A percentile compares a stretch with the other conserved stretches of the same genome.
These are phyloP conservation scores for Termitomyces sp. DNA, from an alignment of 768 basidiomycete species.

Conservation along the genomic window DNA sequence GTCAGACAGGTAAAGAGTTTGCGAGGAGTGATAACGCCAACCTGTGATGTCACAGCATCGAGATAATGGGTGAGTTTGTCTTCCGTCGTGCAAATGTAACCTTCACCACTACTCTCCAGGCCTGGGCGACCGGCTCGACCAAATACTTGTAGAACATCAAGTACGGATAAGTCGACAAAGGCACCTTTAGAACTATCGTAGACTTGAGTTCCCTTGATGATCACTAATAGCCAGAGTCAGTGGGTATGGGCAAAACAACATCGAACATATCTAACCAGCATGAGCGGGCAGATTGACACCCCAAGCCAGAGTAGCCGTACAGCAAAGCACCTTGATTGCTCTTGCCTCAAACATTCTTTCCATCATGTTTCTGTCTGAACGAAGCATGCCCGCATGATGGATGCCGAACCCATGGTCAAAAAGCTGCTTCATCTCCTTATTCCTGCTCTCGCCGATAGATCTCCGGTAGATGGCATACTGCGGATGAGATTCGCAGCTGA, in stretches of 20 bases:
- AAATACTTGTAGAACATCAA: conserved; percentile 97
- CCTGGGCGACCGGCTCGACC: conserved; percentile 92
- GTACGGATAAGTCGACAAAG: conserved; percentile 88
- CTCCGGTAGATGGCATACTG: conserved; percentile 73
- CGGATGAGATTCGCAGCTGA: conserved; percentile 80
- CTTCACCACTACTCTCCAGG: conserved; percentile 89
- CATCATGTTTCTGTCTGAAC: conserved; percentile 92
- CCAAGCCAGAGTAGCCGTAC: conserved; percentile 98
- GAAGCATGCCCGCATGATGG: conserved; percentile 97
- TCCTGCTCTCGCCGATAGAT: conserved; percentile 76
- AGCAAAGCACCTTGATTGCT: conserved; percentile 96
- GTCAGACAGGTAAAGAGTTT: neutral
- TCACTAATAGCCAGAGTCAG: conserved; percentile 42
- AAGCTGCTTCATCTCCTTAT: conserved; percentile 95
- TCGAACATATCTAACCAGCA: conserved; percentile 58
- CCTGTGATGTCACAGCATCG: conserved; percentile 84
- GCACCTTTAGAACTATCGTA: conserved; percentile 89
- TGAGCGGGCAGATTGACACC: conserved; percentile 99
- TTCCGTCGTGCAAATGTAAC: conserved; percentile 92
- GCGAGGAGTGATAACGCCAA: conserved; percentile 24
- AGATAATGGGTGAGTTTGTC: conserved; percentile 93
- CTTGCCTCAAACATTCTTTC: conserved; percentile 90
- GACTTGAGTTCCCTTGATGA: conserved; percentile 97
- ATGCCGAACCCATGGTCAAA: conserved; percentile 94
- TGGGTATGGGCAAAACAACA: conserved; percentile 8